Evolutionary conservation across 129 eudicot genomes (phyloP).

Genomic region (Flaveria linearis): DNA sequence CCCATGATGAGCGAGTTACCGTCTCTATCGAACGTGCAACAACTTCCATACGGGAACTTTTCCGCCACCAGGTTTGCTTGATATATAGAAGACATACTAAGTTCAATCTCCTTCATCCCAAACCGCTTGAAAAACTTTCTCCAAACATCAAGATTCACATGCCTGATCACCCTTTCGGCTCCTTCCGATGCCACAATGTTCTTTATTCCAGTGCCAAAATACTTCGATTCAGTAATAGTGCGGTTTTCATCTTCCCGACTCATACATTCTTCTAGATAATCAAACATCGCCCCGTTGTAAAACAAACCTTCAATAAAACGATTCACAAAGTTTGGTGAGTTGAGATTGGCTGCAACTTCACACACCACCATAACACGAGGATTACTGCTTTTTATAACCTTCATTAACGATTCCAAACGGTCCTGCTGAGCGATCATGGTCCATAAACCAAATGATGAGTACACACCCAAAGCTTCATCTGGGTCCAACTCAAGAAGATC

Average conservation of each 20-base stretch:
- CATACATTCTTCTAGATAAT: slow-evolving; percentile 49
- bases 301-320: slow-evolving; percentile 63
- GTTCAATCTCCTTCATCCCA: slow-evolving; percentile 48
- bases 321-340: slow-evolving; percentile 53
- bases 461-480: slow-evolving; percentile 37
- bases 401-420: slow-evolving; percentile 47
- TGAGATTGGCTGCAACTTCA: slow-evolving; percentile 50
- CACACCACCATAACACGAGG: slow-evolving; percentile 54
- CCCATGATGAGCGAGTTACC: slow-evolving; percentile 46
- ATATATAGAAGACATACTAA: slow-evolving; percentile 46
- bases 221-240: slow-evolving; percentile 21
- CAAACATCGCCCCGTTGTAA: slow-evolving; percentile 48
- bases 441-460: slow-evolving; percentile 32
- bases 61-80: slow-evolving; percentile 42
- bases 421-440: slow-evolving; percentile 37
- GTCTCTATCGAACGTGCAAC: slow-evolving; percentile 50
- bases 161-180: slow-evolving; percentile 47
- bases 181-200: slow-evolving; percentile 51
- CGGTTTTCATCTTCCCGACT: slow-evolving; percentile 36
- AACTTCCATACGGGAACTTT: slow-evolving; percentile 36
- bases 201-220: slow-evolving; percentile 30
- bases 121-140: slow-evolving; percentile 46
- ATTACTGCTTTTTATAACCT: slow-evolving; percentile 36
- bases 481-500: slow-evolving; percentile 39
- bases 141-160: slow-evolving; percentile 57